phyloP scores from a whole-genome alignment of 2,329 filamentous ascomycete species.

The Neofusicoccum sp. region DNA sequence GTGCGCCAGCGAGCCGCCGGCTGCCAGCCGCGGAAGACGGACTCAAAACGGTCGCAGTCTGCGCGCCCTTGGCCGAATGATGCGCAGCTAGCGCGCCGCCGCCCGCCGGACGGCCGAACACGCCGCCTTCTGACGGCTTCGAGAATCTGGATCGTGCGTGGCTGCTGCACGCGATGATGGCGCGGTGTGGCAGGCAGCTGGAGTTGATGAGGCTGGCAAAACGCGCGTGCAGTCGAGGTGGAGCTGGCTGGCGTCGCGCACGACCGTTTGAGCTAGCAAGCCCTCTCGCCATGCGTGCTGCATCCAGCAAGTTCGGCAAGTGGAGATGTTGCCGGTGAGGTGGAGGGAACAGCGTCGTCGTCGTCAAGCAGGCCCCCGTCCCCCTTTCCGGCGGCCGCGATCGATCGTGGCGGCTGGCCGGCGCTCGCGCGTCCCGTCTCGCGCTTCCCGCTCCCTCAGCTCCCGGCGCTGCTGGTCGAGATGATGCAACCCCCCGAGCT shows the following conservation, averaged over 20 bases:
- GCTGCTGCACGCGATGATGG: too few species aligned
- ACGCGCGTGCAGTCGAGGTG: too few species aligned
- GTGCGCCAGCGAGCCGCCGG: slow-evolving; percentile 9
- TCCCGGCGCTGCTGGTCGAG: background rate
- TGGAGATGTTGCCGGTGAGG: slow-evolving; percentile 7
- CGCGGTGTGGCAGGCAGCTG: too few species aligned
- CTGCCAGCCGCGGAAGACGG: background rate
- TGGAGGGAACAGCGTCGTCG: background rate
- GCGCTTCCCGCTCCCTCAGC: background rate
- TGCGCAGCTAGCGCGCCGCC: slow-evolving; percentile 14
- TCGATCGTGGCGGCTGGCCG: background rate
- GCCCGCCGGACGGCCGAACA: background rate
- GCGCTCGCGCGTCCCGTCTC: background rate
- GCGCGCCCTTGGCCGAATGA: background rate
- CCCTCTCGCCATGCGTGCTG: background rate
- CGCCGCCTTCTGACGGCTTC: slow-evolving; percentile 13
- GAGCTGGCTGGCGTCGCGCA: background rate
- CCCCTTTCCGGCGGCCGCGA: background rate
- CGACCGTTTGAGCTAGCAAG: background rate
- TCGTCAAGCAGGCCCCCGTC: background rate
- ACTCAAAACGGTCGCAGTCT: slow-evolving; percentile 5
- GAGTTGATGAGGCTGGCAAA: too few species aligned
- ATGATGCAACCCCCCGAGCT: background rate
- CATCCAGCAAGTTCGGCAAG: slow-evolving; percentile 5
- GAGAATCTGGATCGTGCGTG: slow-evolving; percentile 15